phyloP scores from a whole-genome alignment of 352 stramenopile species.

The Phytophthora europaea region DNA sequence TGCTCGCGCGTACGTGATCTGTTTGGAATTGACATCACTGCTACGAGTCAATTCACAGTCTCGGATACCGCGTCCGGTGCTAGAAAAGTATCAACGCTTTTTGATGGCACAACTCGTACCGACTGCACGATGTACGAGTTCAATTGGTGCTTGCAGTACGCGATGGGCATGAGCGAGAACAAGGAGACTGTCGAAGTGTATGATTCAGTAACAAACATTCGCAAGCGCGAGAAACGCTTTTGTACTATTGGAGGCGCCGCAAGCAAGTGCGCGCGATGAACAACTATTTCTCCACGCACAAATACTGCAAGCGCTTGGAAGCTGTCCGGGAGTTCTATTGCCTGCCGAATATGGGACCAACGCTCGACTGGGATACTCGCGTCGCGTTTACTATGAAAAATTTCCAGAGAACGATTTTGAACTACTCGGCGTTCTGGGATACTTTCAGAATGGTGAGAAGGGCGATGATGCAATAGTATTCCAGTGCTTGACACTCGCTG shows the following conservation, averaged over 20 bases:
- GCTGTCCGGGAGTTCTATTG: not conserved
- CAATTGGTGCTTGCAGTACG: slow-evolving; percentile 3
- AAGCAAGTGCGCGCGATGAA: not conserved
- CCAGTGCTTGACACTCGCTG: no score
- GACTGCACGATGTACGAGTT: slow-evolving; percentile 12
- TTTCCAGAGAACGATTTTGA: not conserved
- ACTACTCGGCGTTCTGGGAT: not conserved
- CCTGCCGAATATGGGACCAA: not conserved
- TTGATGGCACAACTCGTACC: not conserved
- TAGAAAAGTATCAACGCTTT: slow-evolving; percentile 9
- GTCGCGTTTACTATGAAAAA: slow-evolving; percentile 18
- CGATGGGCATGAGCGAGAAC: slow-evolving; percentile 4
- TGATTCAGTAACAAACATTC: not conserved
- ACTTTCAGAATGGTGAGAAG: slow-evolving; percentile 5
- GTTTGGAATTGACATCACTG: slow-evolving; percentile 6
- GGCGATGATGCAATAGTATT: no score
- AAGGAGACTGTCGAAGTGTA: slow-evolving; percentile 1
- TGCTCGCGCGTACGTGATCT: not conserved
- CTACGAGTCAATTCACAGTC: slow-evolving; percentile 2
- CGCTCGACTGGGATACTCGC: slow-evolving; percentile 16
- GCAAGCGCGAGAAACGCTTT: not conserved
- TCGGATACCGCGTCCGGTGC: slow-evolving; percentile 1
- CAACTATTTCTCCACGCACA: slow-evolving; percentile 1
- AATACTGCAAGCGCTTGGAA: slow-evolving; percentile 9
- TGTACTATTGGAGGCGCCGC: not conserved